A percentile compares a stretch with the other conserved stretches of the same genome.
Conservation (phyloP, 164 flowering plant genomes). For the Piper betle region DNA sequence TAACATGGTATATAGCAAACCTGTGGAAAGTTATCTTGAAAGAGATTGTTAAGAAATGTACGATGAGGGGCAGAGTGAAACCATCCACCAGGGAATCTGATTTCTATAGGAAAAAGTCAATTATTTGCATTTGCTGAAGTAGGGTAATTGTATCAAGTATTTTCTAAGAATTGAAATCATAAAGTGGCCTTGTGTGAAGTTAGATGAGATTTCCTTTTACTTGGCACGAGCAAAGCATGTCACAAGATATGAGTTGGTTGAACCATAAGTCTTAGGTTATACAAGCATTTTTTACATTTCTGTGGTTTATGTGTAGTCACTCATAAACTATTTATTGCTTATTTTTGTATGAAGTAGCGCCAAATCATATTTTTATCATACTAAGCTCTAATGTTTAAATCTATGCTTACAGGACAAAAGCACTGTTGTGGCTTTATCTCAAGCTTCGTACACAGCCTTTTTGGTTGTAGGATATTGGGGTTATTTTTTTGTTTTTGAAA, state of each 20-base stretch:
- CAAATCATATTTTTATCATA: not conserved
- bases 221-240: not conserved
- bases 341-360: not conserved
- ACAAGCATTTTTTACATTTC: not conserved
- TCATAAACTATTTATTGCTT: not conserved
- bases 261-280: not conserved
- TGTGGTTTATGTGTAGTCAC: too few relatives aligned
- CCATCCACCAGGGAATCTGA: too few relatives aligned
- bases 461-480: constrained; percentile 84
- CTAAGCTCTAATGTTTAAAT: not conserved
- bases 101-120: too few relatives aligned
- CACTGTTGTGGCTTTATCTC: constrained; percentile 67
- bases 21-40: too few relatives aligned
- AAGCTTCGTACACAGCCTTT: constrained; percentile 69
- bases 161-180: too few relatives aligned
- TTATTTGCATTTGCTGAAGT: too few relatives aligned
- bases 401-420: constrained; percentile 57
- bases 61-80: too few relatives aligned
- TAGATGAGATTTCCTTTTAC: too few relatives aligned
- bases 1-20: not conserved
- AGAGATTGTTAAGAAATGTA: too few relatives aligned
- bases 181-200: too few relatives aligned
- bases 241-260: not conserved
- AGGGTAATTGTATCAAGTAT: too few relatives aligned
- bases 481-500: constrained; percentile 44